These are phyloP conservation scores for Linnemannia schmuckeri DNA, from an alignment of 192 early-diverging fungal species.

Conservation along the genomic window DNA sequence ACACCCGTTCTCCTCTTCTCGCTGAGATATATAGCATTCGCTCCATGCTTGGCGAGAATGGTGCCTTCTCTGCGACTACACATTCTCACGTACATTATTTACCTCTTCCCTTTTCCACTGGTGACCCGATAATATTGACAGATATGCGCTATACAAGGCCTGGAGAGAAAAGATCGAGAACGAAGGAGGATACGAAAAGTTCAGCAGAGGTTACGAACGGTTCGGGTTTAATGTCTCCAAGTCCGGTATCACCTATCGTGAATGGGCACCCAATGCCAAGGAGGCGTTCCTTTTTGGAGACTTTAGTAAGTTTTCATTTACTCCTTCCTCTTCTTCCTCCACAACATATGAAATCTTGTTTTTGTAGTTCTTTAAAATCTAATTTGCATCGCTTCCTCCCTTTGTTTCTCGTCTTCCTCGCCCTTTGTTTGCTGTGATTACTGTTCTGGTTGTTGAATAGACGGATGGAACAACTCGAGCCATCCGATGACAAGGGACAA, in stretches of 20 bases:
- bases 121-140: background rate
- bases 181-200: constrained; percentile 88
- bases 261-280: constrained; percentile 93
- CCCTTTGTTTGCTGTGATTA: background rate
- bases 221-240: constrained; percentile 82
- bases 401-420: background rate
- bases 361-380: background rate
- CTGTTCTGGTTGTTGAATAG: constrained; percentile 47
- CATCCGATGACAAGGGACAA: constrained; percentile 85
- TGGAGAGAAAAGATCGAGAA: constrained; percentile 81
- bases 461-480: constrained; percentile 83
- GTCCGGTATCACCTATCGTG: constrained; percentile 82
- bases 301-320: constrained; percentile 79
- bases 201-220: constrained; percentile 82
- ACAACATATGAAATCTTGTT: background rate
- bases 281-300: constrained; percentile 92
- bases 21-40: background rate
- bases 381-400: background rate
- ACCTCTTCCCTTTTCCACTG: background rate
- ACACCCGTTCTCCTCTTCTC: background rate
- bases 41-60: too few relatives aligned
- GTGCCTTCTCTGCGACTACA: background rate
- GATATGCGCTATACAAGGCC: constrained; percentile 69
- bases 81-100: background rate
- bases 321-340: background rate